Evolutionary conservation across 352 stramenopile genomes (phyloP).

Genomic region (Globisporangium mamillatum): DNA sequence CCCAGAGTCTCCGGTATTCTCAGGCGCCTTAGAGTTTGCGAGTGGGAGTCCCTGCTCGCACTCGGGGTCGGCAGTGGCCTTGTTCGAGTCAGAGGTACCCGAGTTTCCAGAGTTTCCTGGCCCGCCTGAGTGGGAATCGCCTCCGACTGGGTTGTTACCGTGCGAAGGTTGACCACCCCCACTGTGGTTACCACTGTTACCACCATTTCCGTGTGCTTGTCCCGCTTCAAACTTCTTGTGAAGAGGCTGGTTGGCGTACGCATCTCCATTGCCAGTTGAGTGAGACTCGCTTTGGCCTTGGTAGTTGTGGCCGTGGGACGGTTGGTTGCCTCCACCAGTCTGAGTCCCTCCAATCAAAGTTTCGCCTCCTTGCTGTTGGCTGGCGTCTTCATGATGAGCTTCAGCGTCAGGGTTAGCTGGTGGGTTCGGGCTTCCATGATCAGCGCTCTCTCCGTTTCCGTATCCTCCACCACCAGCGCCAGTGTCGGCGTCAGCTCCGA

Average conservation of each 20-base stretch:
- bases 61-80: not conserved
- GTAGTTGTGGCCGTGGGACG: too few species aligned
- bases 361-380: not conserved
- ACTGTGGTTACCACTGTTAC: not conserved
- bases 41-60: not conserved
- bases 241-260: not conserved
- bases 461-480: not conserved
- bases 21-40: not conserved
- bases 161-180: not conserved
- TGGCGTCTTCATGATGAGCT: not conserved
- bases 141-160: too few species aligned
- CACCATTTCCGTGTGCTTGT: not conserved
- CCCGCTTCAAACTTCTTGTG: too few species aligned
- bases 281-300: not conserved
- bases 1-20: not conserved
- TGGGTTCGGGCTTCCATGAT: not conserved
- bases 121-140: too few species aligned
- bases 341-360: not conserved
- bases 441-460: not conserved
- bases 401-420: not conserved
- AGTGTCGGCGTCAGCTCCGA: constrained; percentile 4
- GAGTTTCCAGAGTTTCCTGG: not conserved
- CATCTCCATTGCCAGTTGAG: not conserved
- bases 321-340: not conserved
- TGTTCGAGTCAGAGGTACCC: not conserved